Evolutionary conservation across 805 yeast species (phyloP), one percentile per base, ranked within the genome.

Genomic region (Pichia paraexigua): DNA sequence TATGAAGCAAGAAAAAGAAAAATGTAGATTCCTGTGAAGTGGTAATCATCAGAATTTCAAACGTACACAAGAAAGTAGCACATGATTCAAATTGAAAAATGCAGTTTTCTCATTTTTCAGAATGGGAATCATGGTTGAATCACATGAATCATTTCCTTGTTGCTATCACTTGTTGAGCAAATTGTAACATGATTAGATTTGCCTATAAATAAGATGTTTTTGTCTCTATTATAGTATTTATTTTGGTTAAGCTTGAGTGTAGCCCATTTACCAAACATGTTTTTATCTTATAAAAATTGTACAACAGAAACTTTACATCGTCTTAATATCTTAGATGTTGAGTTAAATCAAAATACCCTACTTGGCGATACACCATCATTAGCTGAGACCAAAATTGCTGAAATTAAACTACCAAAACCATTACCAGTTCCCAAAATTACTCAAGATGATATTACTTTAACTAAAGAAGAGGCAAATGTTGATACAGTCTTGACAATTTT

Each of bases 241-340:
- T 10, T 17, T 17, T 17, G 20, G 30, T 10, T 35, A n/a, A 10
- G 2, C 12, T 17, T 35, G 4, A 5, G 6, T 35, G 39, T n/a
- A 17, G 7, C 6, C 17, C 3, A 7, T n/a, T 35, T 35, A n/a
- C 10, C 39, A 35, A 35, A 7, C 39, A 35, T 35, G 39, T 35
- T n/a, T 35, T 35, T 35, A 35, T 35, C 39, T n/a, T 35, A 35
- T n/a, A 20, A 35, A 35, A 35, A 45, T 27, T 50, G 52, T 21
- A 50, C 52, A 17, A 50, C 49, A 17, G 20, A 41, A 35, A 50
- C 52, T 12, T 45, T 50, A 13, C 12, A 45, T 25, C 45, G 52
- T 24, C 12, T 50, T 17, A 24, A 35, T 17, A 11, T 50, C 3
- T n/a, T n/a, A n/a, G 39, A 35, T 30, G 13, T 20, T 12, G 32